Percentiles rank a stretch among this genome's conserved stretches.
phyloP scores from a whole-genome alignment of 2,329 filamentous ascomycete genomes.

The Xylariaceae sp. region DNA sequence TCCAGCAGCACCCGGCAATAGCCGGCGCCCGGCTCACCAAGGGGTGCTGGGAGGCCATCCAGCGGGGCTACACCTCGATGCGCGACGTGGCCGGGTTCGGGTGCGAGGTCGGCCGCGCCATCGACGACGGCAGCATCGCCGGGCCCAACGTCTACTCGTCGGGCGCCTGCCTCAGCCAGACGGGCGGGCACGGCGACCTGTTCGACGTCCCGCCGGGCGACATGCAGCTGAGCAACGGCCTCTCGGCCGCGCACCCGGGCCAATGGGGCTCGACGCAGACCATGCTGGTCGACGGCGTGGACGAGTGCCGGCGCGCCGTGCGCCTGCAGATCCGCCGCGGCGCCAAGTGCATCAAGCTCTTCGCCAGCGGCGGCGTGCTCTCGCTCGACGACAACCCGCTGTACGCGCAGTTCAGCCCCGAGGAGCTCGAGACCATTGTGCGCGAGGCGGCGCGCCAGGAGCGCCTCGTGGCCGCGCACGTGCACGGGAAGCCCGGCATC shows the following conservation, averaged over 20 bases:
- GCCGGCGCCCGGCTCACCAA: slow-evolving; percentile 30
- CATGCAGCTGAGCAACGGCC: slow-evolving; percentile 32
- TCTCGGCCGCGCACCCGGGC: slow-evolving; percentile 27
- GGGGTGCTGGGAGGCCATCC: slow-evolving; percentile 34
- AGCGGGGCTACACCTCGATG: slow-evolving; percentile 34
- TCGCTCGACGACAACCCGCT: slow-evolving; percentile 36
- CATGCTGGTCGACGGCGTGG: slow-evolving; percentile 34
- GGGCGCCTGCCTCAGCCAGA: slow-evolving; percentile 32
- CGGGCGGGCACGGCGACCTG: slow-evolving; percentile 33
- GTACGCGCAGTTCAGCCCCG: slow-evolving; percentile 35
- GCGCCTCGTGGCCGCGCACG: slow-evolving; percentile 36
- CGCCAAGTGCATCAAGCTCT: slow-evolving; percentile 36
- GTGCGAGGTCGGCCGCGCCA: slow-evolving; percentile 29
- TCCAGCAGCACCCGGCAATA: slow-evolving; percentile 29
- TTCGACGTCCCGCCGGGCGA: slow-evolving; percentile 32
- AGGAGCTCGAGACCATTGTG: slow-evolving; percentile 35
- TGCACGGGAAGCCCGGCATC: slow-evolving; percentile 38
- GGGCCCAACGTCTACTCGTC: slow-evolving; percentile 31
- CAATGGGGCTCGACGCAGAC: slow-evolving; percentile 28
- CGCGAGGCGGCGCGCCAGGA: slow-evolving; percentile 33
- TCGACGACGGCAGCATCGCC: slow-evolving; percentile 30
- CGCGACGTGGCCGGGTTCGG: slow-evolving; percentile 32
- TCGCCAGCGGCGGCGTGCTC: slow-evolving; percentile 36
- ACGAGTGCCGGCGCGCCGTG: slow-evolving; percentile 37
- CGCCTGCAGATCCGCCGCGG: slow-evolving; percentile 37